Conservation (phyloP, 2,329 filamentous ascomycete genomes). For the Claviceps sp. region DNA sequence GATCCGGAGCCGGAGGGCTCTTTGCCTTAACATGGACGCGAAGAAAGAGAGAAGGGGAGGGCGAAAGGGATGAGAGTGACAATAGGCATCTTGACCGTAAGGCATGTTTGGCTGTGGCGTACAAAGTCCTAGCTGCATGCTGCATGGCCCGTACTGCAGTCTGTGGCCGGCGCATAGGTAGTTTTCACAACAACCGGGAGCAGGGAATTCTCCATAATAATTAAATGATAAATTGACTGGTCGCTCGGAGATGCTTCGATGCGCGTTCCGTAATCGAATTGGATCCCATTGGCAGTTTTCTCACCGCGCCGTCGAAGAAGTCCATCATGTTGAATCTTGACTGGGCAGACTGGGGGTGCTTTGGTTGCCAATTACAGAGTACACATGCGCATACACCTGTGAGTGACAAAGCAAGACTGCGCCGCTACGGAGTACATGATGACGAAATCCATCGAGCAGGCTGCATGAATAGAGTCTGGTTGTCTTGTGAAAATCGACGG, state of each 20-base stretch:
- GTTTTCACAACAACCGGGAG: background rate
- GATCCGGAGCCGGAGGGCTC: too few species aligned
- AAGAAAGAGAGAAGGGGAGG: background rate
- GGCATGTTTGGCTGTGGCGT: conserved; percentile 1
- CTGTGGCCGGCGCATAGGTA: background rate
- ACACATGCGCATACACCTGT: conserved; percentile 1
- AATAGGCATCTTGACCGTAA: background rate
- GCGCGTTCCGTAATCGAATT: background rate
- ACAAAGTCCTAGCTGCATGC: conserved; percentile 1
- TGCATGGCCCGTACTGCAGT: conserved; percentile 1
- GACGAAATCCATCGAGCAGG: conserved; percentile 13
- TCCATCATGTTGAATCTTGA: background rate
- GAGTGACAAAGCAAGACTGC: conserved; percentile 17
- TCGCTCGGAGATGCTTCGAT: background rate
- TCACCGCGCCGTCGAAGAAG: background rate
- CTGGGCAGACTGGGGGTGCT: background rate
- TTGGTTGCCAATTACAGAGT: conserved; percentile 3
- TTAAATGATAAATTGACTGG: background rate
- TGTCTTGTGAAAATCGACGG: conserved; percentile 18
- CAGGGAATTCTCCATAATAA: background rate
- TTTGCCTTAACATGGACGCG: too few species aligned
- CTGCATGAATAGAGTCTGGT: conserved; percentile 2
- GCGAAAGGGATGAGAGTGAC: background rate
- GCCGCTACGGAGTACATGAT: conserved; percentile 23
- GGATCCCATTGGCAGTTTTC: background rate